Base-by-base conservation (phyloP, 208 protist genomes). In the Porcisia deanei region DNA sequence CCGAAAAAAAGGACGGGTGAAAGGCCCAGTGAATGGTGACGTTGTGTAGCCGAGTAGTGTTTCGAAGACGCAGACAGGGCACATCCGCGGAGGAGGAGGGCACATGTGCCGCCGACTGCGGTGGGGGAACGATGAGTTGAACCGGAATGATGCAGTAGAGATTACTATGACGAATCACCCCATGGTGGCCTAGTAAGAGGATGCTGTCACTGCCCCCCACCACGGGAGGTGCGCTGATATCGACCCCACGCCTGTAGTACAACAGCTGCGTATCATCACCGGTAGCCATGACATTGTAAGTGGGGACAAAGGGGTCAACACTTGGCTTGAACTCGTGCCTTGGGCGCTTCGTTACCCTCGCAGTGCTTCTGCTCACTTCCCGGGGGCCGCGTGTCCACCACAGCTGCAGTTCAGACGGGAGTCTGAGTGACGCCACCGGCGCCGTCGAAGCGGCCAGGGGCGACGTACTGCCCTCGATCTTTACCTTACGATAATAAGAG, bases 131-230 rank as follows among this genome's bases (percentile, higher is more conserved):
- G 34, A 16, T 39, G 37, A 10, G 37, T 49, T 53, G 39, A 8
- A 6, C 37, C 37, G 73, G 45, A 49, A 69, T 9, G 2, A 76
- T 66, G 77, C 80, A 88, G 57, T 78, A 66, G 9, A 88, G 67
- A 67, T 77, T 54, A 67, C 68, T 79, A 61, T 79, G 79, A 67
- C 70, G 47, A 20, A 83, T n/a, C 1, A 52, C 22, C 25, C 54
- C 64, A 7, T 45, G 59, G 49, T 57, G 64, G 8, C 77, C 77
- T 0, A 76, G 22, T 7, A 82, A 60, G n/a, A 41, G 47, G 45
- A 84, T 52, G 20, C 53, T 34, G 39, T 84, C 77, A 54, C 49
- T 58, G 22, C 30, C 30, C 30, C 79, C 18, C 47, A 20, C 39
- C 20, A 68, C 6, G 52, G 4, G 0, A 9, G 16, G 6, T 52